Evolutionary conservation across 1,284 basidiomycete genomes (phyloP).

Genomic region (Ustilago curta): DNA sequence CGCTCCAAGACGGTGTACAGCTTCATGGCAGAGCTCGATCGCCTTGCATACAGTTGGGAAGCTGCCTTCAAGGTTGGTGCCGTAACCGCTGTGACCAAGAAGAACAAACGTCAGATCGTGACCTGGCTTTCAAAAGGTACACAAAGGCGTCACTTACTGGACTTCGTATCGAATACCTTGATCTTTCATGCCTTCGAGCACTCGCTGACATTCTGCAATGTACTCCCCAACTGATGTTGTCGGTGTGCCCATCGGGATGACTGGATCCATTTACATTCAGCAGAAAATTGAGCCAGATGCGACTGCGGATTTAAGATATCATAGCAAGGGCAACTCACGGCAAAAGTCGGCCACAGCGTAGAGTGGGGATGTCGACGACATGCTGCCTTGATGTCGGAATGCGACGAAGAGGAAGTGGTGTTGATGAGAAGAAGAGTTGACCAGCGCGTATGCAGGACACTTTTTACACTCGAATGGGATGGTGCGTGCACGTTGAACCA

Average conservation of each 20-base stretch:
- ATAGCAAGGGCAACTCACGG: constrained; percentile 27
- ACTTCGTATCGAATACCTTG: constrained; percentile 67
- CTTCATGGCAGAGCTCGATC: constrained; percentile 65
- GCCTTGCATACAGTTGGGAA: constrained; percentile 61
- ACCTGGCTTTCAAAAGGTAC: neutral
- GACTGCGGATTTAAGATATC: neutral
- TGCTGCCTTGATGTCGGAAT: neutral
- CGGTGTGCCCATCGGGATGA: constrained; percentile 67
- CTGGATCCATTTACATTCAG: constrained; percentile 17
- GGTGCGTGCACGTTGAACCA: constrained; percentile 16
- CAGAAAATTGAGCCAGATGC: neutral
- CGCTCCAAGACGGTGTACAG: constrained; percentile 65
- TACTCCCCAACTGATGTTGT: constrained; percentile 66
- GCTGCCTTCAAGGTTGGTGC: constrained; percentile 67
- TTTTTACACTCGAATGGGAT: neutral
- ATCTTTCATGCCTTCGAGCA: constrained; percentile 58
- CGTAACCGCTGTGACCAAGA: constrained; percentile 59
- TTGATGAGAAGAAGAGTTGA: neutral
- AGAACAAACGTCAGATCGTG: neutral
- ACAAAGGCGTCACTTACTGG: constrained; percentile 28
- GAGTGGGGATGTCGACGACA: constrained; percentile 28
- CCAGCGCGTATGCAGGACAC: neutral
- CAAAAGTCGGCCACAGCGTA: constrained; percentile 62
- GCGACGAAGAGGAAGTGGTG: neutral
- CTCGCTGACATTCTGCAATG: constrained; percentile 67